Base-by-base conservation (phyloP, 2,329 filamentous ascomycete species). In the Colletotrichum higginsianum region DNA sequence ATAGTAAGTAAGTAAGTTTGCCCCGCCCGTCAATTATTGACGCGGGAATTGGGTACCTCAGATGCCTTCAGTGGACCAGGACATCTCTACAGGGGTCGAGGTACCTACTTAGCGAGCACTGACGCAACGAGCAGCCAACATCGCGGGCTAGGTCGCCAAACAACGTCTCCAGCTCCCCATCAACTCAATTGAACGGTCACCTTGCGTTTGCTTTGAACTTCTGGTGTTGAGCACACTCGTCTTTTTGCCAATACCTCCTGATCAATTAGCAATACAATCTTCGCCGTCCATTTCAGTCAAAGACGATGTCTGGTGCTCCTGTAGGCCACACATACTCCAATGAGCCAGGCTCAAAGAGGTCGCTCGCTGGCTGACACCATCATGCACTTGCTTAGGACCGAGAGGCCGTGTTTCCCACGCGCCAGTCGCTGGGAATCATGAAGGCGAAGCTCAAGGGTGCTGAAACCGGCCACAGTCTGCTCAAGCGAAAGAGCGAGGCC, bases 401-500 rank as follows among this genome's bases (percentile, higher is more conserved):
- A 82, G 96, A 99, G 86, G 89, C 95, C 80, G 96, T 99, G 85
- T 99, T 99, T 85, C 94, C 96, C 79, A 99, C 96, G 81, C 94
- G 96, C 79, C 96, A 99, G 87, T 97, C 95, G 82, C 88, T 99
- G 84, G 95, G 95, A 75, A 84, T 97, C 80, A 99, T 99, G 96
- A 98, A 98, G 86, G 91, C 92, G 76, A 99, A 99, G 88, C 91
- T 99, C 80, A 98, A 98, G 87, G 96, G 93, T 74, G 93, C 93
- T 67, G 93, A 96, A 82, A 94, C 91, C 56, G 96, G 96, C 60
- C 96, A 99, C 86, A 98, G 93, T 82, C 86, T 99, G 81, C 86
- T 99, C 74, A 99, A 99, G 88, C 89, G 96, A 80, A 99, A 99
- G 88, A 98, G 95, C 82, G 96, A 99, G 84, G 96, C 96, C 77